A percentile compares a stretch with the other conserved stretches of the same genome.
Conservation (phyloP, 345 rosid genomes). For the Mangifera indica region DNA sequence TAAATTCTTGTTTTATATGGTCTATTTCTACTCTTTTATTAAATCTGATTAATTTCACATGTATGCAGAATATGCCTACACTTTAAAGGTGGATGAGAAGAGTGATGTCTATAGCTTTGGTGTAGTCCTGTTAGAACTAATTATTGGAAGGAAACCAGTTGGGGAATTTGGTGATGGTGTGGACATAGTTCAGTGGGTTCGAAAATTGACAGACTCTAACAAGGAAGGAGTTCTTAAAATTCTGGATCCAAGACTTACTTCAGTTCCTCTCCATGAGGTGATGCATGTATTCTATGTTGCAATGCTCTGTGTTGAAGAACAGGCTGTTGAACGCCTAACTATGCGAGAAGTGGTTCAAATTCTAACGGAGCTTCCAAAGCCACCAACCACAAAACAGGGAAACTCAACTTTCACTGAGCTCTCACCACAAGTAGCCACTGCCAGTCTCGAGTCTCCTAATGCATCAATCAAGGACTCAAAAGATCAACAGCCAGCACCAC, state of each 20-base stretch:
- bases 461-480: slow-evolving; percentile 34
- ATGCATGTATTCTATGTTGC: slow-evolving; percentile 95
- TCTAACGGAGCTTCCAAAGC: slow-evolving; percentile 76
- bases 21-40: not conserved
- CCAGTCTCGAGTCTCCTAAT: slow-evolving; percentile 34
- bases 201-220: slow-evolving; percentile 82
- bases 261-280: slow-evolving; percentile 81
- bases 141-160: slow-evolving; percentile 82
- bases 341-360: slow-evolving; percentile 99
- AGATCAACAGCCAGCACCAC: slow-evolving; percentile 42
- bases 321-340: slow-evolving; percentile 95
- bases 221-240: slow-evolving; percentile 80
- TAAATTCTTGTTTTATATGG: not conserved
- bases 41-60: not conserved
- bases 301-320: slow-evolving; percentile 95
- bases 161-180: slow-evolving; percentile 99
- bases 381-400: slow-evolving; percentile 47
- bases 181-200: slow-evolving; percentile 96
- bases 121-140: slow-evolving; percentile 81
- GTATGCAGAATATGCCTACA: slow-evolving; percentile 86
- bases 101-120: slow-evolving; percentile 98
- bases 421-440: slow-evolving; percentile 27
- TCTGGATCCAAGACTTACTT: slow-evolving; percentile 76
- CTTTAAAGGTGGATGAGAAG: slow-evolving; percentile 96
- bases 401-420: slow-evolving; percentile 33